Evolutionary conservation across 2,329 filamentous ascomycete species (phyloP).

Genomic region (Pseudopithomyces maydicus): DNA sequence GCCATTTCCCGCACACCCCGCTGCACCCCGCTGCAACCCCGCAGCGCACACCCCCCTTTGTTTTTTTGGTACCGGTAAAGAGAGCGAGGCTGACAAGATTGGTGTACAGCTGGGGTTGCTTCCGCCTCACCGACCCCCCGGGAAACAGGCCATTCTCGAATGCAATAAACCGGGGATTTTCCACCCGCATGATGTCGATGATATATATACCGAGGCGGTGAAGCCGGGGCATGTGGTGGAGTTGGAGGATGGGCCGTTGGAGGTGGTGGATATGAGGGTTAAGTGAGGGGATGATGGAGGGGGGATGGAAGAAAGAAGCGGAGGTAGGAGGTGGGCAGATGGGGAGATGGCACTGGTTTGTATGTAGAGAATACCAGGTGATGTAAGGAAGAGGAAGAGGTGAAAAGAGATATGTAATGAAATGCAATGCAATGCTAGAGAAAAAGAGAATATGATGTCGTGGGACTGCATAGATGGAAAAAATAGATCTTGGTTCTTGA

Average conservation of each 20-base stretch:
- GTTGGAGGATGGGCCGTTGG: constrained; percentile 61
- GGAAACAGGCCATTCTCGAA: constrained; percentile 79
- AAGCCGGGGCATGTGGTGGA: constrained; percentile 64
- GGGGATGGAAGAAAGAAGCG: too few species aligned
- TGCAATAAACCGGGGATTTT: constrained; percentile 82
- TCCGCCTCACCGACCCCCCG: constrained; percentile 93
- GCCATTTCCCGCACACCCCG: too few species aligned
- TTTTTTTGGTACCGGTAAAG: neutral
- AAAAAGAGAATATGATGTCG: too few species aligned
- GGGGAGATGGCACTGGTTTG: too few species aligned
- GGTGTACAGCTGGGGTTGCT: constrained; percentile 81
- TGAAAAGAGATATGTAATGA: too few species aligned
- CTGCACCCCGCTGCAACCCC: neutral
- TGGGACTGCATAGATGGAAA: too few species aligned
- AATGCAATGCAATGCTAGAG: too few species aligned
- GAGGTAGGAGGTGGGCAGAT: too few species aligned
- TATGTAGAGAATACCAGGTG: too few species aligned
- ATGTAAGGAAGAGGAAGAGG: too few species aligned
- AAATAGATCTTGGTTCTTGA: too few species aligned
- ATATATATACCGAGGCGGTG: constrained; percentile 77
- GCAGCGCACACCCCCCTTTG: neutral
- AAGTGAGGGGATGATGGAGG: too few species aligned
- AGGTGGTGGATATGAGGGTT: constrained; percentile 65
- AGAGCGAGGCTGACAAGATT: neutral
- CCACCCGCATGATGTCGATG: constrained; percentile 73